phyloP scores from a whole-genome alignment of 2,329 filamentous ascomycete species.

The Aspergillus sp. region DNA sequence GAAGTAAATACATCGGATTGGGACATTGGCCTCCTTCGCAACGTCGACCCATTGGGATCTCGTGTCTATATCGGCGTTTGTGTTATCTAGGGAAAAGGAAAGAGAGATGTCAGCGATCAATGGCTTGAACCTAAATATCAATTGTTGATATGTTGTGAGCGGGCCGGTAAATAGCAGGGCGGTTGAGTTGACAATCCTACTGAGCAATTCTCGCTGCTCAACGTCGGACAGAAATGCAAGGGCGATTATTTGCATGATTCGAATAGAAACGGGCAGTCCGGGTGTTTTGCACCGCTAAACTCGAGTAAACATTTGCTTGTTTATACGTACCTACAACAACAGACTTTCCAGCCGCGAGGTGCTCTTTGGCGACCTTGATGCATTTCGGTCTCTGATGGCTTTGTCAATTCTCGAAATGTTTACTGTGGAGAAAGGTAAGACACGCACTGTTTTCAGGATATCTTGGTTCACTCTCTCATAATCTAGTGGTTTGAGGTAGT shows the following conservation, averaged over 20 bases:
- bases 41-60: constrained; percentile 76
- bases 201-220: constrained; percentile 6
- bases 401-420: constrained; percentile 5
- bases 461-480: constrained; percentile 92
- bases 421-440: background rate
- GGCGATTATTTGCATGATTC: constrained; percentile 3
- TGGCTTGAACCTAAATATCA: background rate
- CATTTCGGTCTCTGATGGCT: constrained; percentile 57
- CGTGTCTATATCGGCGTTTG: constrained; percentile 80
- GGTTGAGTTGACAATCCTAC: constrained; percentile 3
- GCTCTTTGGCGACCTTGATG: constrained; percentile 68
- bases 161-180: background rate
- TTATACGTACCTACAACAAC: constrained; percentile 71
- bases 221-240: constrained; percentile 20
- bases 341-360: constrained; percentile 64
- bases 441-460: constrained; percentile 66
- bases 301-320: background rate
- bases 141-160: background rate
- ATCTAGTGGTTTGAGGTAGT: constrained; percentile 70
- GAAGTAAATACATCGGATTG: constrained; percentile 85
- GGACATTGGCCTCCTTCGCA: constrained; percentile 67
- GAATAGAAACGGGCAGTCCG: background rate
- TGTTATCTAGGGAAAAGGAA: constrained; percentile 68
- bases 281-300: background rate
- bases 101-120: background rate